Evolutionary conservation across 257 asterid genomes (phyloP).

Genomic region (Scutellaria barbata): DNA sequence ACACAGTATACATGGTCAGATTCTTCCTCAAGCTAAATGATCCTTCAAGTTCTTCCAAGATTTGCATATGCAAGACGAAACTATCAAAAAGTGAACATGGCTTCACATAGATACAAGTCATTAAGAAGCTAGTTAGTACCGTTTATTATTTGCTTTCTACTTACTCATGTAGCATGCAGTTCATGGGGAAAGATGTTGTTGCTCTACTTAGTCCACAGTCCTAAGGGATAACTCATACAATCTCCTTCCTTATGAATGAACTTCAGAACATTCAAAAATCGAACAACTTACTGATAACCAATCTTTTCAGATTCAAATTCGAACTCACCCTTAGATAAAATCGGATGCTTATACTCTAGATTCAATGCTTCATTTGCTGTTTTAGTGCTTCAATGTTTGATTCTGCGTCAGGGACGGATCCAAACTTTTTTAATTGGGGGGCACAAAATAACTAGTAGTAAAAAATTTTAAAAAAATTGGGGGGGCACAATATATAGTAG

Average conservation of each 20-base stretch:
- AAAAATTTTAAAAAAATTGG: too few species aligned
- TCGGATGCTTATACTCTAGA: too few species aligned
- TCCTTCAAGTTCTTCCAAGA: background rate
- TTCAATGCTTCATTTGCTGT: too few species aligned
- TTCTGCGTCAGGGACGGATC: too few species aligned
- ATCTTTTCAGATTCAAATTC: too few species aligned
- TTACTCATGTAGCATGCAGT: slow-evolving; percentile 62
- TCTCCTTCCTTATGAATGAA: slow-evolving; percentile 61
- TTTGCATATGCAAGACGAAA: slow-evolving; percentile 20
- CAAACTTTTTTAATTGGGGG: too few species aligned
- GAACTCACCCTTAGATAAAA: too few species aligned
- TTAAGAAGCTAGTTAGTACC: background rate
- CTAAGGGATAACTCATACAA: slow-evolving; percentile 67
- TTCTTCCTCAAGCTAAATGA: slow-evolving; percentile 29
- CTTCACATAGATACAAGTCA: slow-evolving; percentile 18
- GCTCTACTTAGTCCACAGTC: slow-evolving; percentile 86
- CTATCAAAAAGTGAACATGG: slow-evolving; percentile 15
- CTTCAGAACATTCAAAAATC: slow-evolving; percentile 40
- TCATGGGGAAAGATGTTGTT: slow-evolving; percentile 60
- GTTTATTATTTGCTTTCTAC: slow-evolving; percentile 16
- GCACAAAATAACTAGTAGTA: too few species aligned
- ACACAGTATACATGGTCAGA: slow-evolving; percentile 31
- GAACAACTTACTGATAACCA: too few species aligned
- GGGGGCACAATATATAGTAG: too few species aligned
- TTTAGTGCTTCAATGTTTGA: too few species aligned